Evolutionary conservation across 306 rosid species (phyloP).

Genomic region (Castanea mollissima): DNA sequence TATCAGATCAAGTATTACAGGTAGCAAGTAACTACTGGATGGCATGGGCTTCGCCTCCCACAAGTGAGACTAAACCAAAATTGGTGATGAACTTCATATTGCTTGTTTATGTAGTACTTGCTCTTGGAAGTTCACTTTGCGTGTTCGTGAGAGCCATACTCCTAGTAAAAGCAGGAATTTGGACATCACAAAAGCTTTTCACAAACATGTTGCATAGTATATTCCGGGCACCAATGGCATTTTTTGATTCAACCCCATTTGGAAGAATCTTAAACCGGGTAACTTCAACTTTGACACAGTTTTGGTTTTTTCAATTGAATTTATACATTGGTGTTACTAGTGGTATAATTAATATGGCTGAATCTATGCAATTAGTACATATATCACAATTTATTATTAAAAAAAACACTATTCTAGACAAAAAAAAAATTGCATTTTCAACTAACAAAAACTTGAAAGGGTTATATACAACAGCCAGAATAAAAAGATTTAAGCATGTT

Average conservation of each 20-base stretch:
- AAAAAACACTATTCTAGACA: background rate
- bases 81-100: slow-evolving; percentile 53
- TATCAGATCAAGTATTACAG: slow-evolving; percentile 79
- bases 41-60: slow-evolving; percentile 93
- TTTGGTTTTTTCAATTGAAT: background rate
- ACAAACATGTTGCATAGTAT: slow-evolving; percentile 65
- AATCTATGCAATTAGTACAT: background rate
- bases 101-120: slow-evolving; percentile 62
- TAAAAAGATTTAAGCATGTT: background rate
- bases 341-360: background rate
- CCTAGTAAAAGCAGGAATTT: slow-evolving; percentile 65
- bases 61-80: slow-evolving; percentile 48
- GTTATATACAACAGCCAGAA: background rate
- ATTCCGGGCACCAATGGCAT: slow-evolving; percentile 82
- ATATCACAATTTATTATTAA: background rate
- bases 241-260: slow-evolving; percentile 96
- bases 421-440: background rate
- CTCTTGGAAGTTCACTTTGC: slow-evolving; percentile 68
- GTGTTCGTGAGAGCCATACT: slow-evolving; percentile 58
- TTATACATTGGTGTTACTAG: background rate
- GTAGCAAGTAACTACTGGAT: slow-evolving; percentile 95
- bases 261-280: slow-evolving; percentile 96
- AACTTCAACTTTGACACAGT: slow-evolving; percentile 5
- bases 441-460: background rate
- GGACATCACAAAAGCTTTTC: slow-evolving; percentile 76